Conservation (phyloP, 352 stramenopile species). For the Pythium coloratum region DNA sequence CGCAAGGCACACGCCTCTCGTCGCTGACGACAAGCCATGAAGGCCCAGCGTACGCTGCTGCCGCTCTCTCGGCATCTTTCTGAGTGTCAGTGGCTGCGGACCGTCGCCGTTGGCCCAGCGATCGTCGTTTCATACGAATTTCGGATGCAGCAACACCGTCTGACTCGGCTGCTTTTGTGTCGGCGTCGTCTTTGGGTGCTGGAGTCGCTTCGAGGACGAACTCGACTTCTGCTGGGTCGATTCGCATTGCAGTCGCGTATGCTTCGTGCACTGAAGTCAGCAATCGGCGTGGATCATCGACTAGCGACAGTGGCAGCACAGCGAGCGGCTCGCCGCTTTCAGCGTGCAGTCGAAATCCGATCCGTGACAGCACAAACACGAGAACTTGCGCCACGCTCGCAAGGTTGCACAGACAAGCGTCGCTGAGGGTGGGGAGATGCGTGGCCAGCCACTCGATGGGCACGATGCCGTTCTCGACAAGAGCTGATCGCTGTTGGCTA, state of each 20-base stretch:
- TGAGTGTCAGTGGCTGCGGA: neutral
- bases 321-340: neutral
- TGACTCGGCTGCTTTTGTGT: neutral
- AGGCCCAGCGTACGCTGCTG: neutral
- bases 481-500: neutral
- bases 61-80: neutral
- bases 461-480: conserved; percentile 18
- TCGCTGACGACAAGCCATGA: conserved; percentile 11
- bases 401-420: conserved; percentile 11
- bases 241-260: neutral
- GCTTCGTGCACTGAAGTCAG: conserved; percentile 1
- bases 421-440: conserved; percentile 4
- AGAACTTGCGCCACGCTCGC: conserved; percentile 21
- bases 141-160: neutral
- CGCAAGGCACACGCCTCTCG: conserved; percentile 16
- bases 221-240: conserved; percentile 2
- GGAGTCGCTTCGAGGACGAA: conserved; percentile 7
- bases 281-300: neutral
- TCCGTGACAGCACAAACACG: conserved; percentile 20
- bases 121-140: neutral
- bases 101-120: neutral
- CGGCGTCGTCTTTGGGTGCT: neutral
- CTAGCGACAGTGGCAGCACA: conserved; percentile 13
- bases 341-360: conserved; percentile 16
- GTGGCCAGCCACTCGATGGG: conserved; percentile 14